Evolutionary conservation across 1,139 yeast species (phyloP).

Genomic region (Candida tetrigidarum): DNA sequence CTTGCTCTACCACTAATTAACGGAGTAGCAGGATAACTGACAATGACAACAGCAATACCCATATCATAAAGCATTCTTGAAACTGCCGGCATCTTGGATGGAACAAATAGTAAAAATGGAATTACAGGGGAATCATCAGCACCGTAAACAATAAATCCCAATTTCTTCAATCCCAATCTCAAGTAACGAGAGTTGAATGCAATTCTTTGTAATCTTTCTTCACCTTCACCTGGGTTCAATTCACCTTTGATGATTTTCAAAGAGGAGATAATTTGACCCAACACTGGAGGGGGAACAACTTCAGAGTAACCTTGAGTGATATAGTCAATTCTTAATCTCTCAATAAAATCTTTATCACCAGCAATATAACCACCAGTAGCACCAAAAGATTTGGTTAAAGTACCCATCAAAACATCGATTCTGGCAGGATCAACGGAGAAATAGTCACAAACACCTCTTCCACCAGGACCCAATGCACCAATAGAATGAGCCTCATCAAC

Average conservation of each 20-base stretch:
- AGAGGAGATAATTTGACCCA: slow-evolving; percentile 86
- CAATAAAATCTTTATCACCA: slow-evolving; percentile 68
- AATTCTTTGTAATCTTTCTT: slow-evolving; percentile 86
- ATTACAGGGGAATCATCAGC: slow-evolving; percentile 97
- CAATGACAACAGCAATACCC: slow-evolving; percentile 93
- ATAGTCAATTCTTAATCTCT: slow-evolving; percentile 72
- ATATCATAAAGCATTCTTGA: slow-evolving; percentile 78
- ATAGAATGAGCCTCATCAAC: slow-evolving; percentile 98
- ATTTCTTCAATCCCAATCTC: slow-evolving; percentile 84
- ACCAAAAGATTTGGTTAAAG: slow-evolving; percentile 96
- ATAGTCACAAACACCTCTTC: slow-evolving; percentile 95
- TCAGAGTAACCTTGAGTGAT: slow-evolving; percentile 82
- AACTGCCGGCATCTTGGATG: slow-evolving; percentile 93
- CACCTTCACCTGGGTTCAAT: slow-evolving; percentile 90
- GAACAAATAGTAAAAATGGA: slow-evolving; percentile 84
- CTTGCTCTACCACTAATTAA: slow-evolving; percentile 88
- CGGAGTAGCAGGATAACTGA: slow-evolving; percentile 98
- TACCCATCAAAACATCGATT: slow-evolving; percentile 94
- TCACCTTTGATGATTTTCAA: slow-evolving; percentile 80
- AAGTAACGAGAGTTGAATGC: slow-evolving; percentile 95
- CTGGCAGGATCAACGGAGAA: slow-evolving; percentile 76
- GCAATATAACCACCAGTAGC: slow-evolving; percentile 99
- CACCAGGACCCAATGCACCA: slow-evolving; percentile 95
- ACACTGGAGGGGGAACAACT: slow-evolving; percentile 86
- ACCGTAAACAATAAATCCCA: slow-evolving; percentile 94